A percentile compares a stretch with the other conserved stretches of the same genome.
phyloP scores from a whole-genome alignment of 192 early-diverging fungal genomes.

The Linnemannia schmuckeri region DNA sequence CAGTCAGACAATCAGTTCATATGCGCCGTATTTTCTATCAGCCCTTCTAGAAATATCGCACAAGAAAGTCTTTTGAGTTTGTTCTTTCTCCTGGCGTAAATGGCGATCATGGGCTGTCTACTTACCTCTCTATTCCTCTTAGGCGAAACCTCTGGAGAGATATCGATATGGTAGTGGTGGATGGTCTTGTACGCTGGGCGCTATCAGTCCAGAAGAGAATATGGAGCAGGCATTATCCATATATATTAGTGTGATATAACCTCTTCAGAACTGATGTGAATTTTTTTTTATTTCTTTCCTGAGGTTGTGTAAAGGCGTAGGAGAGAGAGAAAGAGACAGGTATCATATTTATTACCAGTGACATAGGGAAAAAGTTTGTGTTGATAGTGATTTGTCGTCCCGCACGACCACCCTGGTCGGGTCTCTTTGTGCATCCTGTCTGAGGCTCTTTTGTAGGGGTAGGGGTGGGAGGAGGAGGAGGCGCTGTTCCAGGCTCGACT shows the following conservation, averaged over 20 bases:
- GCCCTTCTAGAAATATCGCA: no score
- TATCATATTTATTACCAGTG: neutral
- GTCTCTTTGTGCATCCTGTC: conserved; percentile 2
- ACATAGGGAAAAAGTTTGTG: conserved; percentile 22
- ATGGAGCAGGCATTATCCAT: no score
- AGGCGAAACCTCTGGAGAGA: conserved; percentile 80
- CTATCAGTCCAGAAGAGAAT: neutral
- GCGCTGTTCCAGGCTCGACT: neutral
- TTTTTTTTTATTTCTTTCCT: no score
- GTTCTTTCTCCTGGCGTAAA: neutral
- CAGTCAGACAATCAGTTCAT: neutral
- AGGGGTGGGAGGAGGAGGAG: neutral
- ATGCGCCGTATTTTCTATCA: neutral
- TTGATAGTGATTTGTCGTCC: neutral
- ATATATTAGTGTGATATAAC: neutral
- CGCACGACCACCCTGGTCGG: neutral
- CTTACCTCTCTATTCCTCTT: conserved; percentile 75
- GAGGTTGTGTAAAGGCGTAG: neutral
- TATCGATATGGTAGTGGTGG: conserved; percentile 87
- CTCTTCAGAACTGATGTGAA: no score
- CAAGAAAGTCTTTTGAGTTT: neutral
- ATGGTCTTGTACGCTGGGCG: conserved; percentile 50
- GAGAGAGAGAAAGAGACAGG: neutral
- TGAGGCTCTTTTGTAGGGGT: neutral
- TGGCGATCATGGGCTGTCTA: conserved; percentile 20